phyloP scores from a whole-genome alignment of 2,329 filamentous ascomycete species.

The Penicillium sp. region DNA sequence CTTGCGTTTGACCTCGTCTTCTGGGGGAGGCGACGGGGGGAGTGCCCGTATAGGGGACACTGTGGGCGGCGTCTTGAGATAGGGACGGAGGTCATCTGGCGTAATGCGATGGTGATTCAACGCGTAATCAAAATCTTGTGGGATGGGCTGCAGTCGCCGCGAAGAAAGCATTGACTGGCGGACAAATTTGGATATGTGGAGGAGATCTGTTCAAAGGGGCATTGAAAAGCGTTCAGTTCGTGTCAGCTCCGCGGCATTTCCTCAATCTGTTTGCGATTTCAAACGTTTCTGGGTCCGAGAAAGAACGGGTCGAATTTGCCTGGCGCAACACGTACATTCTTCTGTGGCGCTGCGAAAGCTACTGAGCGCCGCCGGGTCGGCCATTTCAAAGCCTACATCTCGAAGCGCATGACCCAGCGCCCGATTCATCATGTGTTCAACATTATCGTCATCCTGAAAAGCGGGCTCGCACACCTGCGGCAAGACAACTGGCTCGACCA shows the following conservation, averaged over 20 bases:
- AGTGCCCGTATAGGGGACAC: conserved; percentile 22
- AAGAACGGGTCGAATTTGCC: no score
- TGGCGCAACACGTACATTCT: conserved; percentile 47
- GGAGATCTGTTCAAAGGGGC: conserved; percentile 42
- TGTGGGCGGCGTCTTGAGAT: conserved; percentile 26
- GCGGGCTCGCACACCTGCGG: conserved; percentile 30
- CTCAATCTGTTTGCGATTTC: no score
- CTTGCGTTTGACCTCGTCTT: conserved; percentile 32
- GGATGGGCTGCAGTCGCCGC: conserved; percentile 51
- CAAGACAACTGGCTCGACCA: conserved; percentile 31
- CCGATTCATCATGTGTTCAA: conserved; percentile 51
- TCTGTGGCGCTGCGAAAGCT: conserved; percentile 51
- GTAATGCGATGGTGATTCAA: conserved; percentile 28
- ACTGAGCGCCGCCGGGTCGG: conserved; percentile 52
- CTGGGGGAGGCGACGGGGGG: conserved; percentile 37
- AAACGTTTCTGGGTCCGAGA: no score
- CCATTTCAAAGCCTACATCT: conserved; percentile 50
- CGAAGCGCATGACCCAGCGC: conserved; percentile 49
- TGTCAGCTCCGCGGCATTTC: no score
- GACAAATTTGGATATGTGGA: conserved; percentile 49
- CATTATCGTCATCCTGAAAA: conserved; percentile 47
- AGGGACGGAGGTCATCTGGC: conserved; percentile 30
- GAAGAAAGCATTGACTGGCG: conserved; percentile 53
- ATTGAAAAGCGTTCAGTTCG: no score
- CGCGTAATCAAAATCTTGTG: conserved; percentile 53